Conservation (phyloP, 2,329 filamentous ascomycete species). For the Ceratocystis albifundus region DNA sequence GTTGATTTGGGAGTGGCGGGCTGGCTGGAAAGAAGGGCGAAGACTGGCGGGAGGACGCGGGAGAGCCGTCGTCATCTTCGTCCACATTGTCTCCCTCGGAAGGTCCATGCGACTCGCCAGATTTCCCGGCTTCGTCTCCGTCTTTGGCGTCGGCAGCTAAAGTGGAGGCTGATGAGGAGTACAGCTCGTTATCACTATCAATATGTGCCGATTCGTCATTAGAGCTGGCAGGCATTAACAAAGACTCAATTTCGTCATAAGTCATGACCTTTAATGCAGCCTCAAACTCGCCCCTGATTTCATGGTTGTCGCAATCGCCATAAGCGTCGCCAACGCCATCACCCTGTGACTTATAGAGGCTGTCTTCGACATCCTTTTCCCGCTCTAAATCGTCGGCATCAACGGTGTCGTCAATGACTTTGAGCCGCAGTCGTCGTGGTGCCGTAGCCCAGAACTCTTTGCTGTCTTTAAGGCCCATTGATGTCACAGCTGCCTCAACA, state of each 20-base stretch:
- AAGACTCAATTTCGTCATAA: slow-evolving; percentile 37
- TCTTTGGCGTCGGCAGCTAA: background rate
- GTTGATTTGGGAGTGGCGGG: slow-evolving; percentile 18
- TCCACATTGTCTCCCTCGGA: background rate
- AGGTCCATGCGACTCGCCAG: background rate
- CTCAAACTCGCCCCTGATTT: background rate
- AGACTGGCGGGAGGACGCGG: background rate
- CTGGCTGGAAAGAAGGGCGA: slow-evolving; percentile 12
- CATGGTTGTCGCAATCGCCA: background rate
- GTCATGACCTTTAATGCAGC: slow-evolving; percentile 30
- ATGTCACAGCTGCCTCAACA: slow-evolving; percentile 39
- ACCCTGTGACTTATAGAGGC: slow-evolving; percentile 24
- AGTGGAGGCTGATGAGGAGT: background rate
- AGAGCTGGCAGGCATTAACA: slow-evolving; percentile 26
- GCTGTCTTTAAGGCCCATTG: slow-evolving; percentile 31
- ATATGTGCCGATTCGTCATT: background rate
- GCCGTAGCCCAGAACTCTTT: slow-evolving; percentile 38
- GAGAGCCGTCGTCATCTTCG: background rate
- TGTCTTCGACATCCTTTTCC: slow-evolving; percentile 20
- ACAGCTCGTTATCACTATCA: background rate
- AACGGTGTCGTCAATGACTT: slow-evolving; percentile 34
- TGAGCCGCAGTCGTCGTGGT: slow-evolving; percentile 40
- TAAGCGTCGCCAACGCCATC: slow-evolving; percentile 22
- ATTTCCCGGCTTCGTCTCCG: background rate
- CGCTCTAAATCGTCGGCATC: slow-evolving; percentile 22